A percentile compares a stretch with the other conserved stretches of the same genome.
phyloP scores from a whole-genome alignment of 495 filamentous ascomycete species.

The Trichoderma orchidacearum region DNA sequence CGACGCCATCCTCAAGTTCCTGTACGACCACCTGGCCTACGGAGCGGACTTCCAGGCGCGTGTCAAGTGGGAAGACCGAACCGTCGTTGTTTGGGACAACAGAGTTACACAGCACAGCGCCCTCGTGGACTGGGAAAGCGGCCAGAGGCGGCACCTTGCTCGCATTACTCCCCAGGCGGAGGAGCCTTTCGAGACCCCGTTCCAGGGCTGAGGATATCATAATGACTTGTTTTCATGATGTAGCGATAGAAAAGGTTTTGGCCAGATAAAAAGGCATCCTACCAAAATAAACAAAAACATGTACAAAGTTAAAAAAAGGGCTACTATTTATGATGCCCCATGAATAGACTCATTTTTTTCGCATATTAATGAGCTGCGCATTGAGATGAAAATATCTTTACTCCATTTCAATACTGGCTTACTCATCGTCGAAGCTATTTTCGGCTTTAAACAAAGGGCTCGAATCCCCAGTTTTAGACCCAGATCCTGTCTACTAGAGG shows the following conservation, averaged over 20 bases:
- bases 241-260: no score
- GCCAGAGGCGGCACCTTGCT: slow-evolving; percentile 66
- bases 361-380: no score
- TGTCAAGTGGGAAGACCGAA: slow-evolving; percentile 71
- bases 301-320: no score
- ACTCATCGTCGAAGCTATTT: no score
- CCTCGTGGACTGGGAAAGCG: slow-evolving; percentile 64
- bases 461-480: slow-evolving; percentile 1
- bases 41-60: slow-evolving; percentile 80
- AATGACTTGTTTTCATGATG: no score
- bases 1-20: slow-evolving; percentile 68
- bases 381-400: no score
- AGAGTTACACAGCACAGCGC: slow-evolving; percentile 70
- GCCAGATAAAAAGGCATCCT: no score
- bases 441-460: no score
- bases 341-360: no score
- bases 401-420: no score
- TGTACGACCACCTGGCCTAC: slow-evolving; percentile 72
- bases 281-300: no score
- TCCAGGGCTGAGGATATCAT: slow-evolving; percentile 22
- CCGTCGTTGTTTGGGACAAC: slow-evolving; percentile 87
- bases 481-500: slow-evolving; percentile 9
- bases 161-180: slow-evolving; percentile 80
- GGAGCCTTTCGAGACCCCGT: slow-evolving; percentile 55
- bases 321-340: no score